A percentile compares a stretch with the other conserved stretches of the same genome.
Evolutionary conservation across 164 flowering plant genomes (phyloP).

Genomic region (Chloranthus sessilifolius): DNA sequence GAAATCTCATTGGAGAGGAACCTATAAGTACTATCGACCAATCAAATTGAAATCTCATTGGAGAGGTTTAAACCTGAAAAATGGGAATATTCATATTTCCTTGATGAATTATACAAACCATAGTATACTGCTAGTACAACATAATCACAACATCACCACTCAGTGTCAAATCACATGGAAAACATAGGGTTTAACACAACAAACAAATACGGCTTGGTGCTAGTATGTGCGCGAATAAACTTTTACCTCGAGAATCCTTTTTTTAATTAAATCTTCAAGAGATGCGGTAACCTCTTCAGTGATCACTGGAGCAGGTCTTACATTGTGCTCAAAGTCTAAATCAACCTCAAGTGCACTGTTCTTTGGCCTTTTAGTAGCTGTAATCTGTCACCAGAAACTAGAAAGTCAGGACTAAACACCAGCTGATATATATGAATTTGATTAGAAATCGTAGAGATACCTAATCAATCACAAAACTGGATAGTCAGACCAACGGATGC

Average conservation of each 20-base stretch:
- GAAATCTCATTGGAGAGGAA: too few relatives aligned
- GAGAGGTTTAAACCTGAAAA: too few relatives aligned
- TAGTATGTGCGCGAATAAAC: too few relatives aligned
- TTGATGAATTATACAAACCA: too few relatives aligned
- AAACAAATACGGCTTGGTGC: too few relatives aligned
- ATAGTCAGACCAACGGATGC: background rate
- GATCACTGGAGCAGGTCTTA: constrained; percentile 80
- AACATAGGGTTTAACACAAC: too few relatives aligned
- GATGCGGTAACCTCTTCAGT: constrained; percentile 81
- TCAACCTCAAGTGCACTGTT: constrained; percentile 95
- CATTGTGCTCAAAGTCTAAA: constrained; percentile 91
- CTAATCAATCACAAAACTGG: background rate
- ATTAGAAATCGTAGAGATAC: background rate
- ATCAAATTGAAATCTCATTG: too few relatives aligned
- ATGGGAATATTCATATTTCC: too few relatives aligned
- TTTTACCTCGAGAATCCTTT: constrained; percentile 74
- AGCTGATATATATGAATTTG: background rate
- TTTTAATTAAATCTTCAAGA: constrained; percentile 73
- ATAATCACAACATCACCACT: too few relatives aligned
- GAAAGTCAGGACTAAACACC: background rate
- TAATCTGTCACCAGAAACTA: constrained; percentile 43
- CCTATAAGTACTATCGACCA: too few relatives aligned
- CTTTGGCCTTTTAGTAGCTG: constrained; percentile 75
- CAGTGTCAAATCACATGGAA: too few relatives aligned
- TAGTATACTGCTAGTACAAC: too few relatives aligned